phyloP scores from a whole-genome alignment of 768 basidiomycete genomes.

The Suillus ampliporus region DNA sequence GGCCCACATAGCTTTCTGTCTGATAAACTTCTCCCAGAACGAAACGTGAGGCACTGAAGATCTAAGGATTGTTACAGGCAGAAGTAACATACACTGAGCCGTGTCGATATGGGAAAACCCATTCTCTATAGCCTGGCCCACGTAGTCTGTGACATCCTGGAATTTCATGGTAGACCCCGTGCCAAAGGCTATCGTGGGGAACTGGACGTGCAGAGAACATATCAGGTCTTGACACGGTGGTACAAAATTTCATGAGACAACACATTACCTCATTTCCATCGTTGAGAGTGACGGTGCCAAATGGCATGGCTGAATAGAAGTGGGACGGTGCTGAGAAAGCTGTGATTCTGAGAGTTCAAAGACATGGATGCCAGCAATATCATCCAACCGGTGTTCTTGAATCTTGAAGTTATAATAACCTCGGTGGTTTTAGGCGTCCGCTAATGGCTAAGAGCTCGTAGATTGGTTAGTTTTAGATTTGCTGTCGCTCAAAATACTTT shows the following conservation, averaged over 20 bases:
- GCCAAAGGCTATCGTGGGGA: conserved; percentile 68
- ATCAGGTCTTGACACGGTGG: background rate
- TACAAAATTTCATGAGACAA: conserved; percentile 5
- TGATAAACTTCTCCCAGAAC: conserved; percentile 27
- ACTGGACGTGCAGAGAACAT: conserved; percentile 37
- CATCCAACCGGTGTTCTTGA: too few species aligned
- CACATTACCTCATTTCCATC: conserved; percentile 44
- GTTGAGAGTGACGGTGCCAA: conserved; percentile 43
- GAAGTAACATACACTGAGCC: conserved; percentile 50
- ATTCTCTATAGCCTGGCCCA: conserved; percentile 60
- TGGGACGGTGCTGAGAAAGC: background rate
- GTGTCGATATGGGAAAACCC: conserved; percentile 72
- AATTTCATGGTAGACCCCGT: conserved; percentile 50
- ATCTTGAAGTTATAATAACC: background rate
- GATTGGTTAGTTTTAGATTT: conserved; percentile 16
- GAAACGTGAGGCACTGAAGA: background rate
- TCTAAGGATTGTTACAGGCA: conserved; percentile 7
- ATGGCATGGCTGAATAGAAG: conserved; percentile 41
- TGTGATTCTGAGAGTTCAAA: too few species aligned
- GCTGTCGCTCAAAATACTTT: background rate
- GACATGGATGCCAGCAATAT: too few species aligned
- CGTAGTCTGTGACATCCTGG: conserved; percentile 57
- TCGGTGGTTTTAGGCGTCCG: background rate
- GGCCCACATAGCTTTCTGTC: conserved; percentile 41
- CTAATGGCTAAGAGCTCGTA: conserved; percentile 33